Conservation (phyloP, 2,329 filamentous ascomycete species). For the Aspergillus intermedius region DNA sequence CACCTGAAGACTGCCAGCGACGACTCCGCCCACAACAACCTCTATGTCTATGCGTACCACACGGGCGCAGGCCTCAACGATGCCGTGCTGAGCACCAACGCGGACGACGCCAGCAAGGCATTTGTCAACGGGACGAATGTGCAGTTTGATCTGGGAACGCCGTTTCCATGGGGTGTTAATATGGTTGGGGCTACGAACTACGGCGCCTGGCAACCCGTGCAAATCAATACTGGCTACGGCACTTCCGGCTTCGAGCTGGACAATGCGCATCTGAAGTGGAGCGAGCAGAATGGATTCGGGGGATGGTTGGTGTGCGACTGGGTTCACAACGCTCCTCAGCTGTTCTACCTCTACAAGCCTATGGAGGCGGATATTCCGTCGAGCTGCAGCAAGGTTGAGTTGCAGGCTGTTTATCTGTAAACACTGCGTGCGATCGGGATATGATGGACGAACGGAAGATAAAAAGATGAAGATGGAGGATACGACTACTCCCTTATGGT, state of each 20-base stretch:
- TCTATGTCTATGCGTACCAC: conserved; percentile 35
- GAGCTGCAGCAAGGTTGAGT: conserved; percentile 29
- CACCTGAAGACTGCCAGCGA: conserved; percentile 28
- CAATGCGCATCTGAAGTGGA: conserved; percentile 21
- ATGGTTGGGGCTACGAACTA: conserved; percentile 24
- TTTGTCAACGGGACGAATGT: conserved; percentile 30
- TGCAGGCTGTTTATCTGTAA: conserved; percentile 21
- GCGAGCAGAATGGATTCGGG: conserved; percentile 24
- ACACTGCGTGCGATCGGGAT: background rate
- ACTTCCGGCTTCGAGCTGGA: conserved; percentile 25
- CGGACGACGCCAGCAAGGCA: conserved; percentile 16
- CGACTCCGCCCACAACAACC: conserved; percentile 25
- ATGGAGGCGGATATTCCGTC: conserved; percentile 19
- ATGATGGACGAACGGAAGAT: background rate
- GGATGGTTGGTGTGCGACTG: conserved; percentile 39
- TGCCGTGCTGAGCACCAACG: conserved; percentile 26
- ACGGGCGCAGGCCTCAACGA: conserved; percentile 36
- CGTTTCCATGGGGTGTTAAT: conserved; percentile 28
- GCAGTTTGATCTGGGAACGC: conserved; percentile 22
- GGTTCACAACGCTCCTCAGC: conserved; percentile 34
- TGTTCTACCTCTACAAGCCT: conserved; percentile 30
- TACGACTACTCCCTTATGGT: background rate
- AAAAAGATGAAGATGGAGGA: background rate
- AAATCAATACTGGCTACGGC: conserved; percentile 31
- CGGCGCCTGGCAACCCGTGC: conserved; percentile 30